These are phyloP conservation scores for Casaregolazyma lundiana DNA, from an alignment of 1,139 yeast genomes.

Conservation along the genomic window DNA sequence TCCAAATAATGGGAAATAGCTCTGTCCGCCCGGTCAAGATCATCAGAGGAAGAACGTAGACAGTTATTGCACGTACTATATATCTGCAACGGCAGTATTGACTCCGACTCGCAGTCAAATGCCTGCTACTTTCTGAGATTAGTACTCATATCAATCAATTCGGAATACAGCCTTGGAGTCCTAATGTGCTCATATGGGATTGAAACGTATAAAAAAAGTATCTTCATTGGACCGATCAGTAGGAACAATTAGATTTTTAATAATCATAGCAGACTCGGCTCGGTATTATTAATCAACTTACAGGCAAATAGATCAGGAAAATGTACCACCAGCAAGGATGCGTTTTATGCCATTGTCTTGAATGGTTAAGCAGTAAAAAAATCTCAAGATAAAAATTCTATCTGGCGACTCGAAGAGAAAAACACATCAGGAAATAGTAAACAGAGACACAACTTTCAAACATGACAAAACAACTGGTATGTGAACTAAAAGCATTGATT, in stretches of 20 bases:
- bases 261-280: slow-evolving; percentile 15
- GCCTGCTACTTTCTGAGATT: neutral
- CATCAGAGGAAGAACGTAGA: slow-evolving; percentile 14
- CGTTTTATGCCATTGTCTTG: too few species aligned
- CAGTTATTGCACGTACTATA: neutral
- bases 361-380: too few species aligned
- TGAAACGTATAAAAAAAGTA: slow-evolving; percentile 16
- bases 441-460: too few species aligned
- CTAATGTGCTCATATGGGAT: slow-evolving; percentile 16
- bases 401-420: too few species aligned
- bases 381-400: too few species aligned
- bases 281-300: neutral
- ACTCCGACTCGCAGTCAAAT: too few species aligned
- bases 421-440: too few species aligned
- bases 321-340: neutral
- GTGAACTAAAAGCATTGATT: too few species aligned
- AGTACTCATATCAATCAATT: neutral
- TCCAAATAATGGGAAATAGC: slow-evolving; percentile 11
- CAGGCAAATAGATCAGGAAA: neutral
- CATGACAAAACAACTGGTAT: too few species aligned
- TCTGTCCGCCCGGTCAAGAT: slow-evolving; percentile 26
- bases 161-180: neutral
- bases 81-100: neutral
- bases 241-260: slow-evolving; percentile 21
- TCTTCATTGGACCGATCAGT: slow-evolving; percentile 17